These are phyloP conservation scores for Pleurotus giganteus DNA, from an alignment of 768 basidiomycete genomes.

Conservation along the genomic window DNA sequence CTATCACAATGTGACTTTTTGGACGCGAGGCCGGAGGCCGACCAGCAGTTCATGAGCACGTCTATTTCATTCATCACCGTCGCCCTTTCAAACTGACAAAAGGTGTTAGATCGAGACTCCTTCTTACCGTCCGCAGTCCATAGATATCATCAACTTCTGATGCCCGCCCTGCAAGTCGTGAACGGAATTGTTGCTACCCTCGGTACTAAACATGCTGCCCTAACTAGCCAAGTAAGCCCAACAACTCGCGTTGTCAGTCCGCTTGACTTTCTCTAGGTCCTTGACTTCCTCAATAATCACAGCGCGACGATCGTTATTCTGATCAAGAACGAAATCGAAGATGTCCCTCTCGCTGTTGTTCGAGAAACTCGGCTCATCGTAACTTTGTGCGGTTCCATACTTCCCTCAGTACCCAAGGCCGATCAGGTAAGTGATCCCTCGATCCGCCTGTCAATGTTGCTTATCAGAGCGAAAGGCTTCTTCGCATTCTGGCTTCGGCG, in stretches of 20 bases:
- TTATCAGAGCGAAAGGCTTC: constrained; percentile 34
- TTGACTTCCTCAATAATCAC: constrained; percentile 81
- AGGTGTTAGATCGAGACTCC: constrained; percentile 65
- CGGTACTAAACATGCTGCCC: constrained; percentile 64
- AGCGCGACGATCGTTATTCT: constrained; percentile 81
- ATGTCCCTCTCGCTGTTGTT: constrained; percentile 61
- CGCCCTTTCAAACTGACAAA: background rate
- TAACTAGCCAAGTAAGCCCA: constrained; percentile 60
- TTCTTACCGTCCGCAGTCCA: constrained; percentile 86
- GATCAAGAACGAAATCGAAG: constrained; percentile 69
- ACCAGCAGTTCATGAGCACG: constrained; percentile 80
- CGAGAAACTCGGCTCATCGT: constrained; percentile 82
- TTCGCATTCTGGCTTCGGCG: constrained; percentile 80
- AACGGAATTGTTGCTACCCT: constrained; percentile 77
- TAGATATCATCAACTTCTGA: constrained; percentile 87
- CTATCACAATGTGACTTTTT: constrained; percentile 86
- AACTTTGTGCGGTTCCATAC: constrained; percentile 62
- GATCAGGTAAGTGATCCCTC: constrained; percentile 63
- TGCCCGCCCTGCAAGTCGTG: constrained; percentile 83
- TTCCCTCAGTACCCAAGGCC: constrained; percentile 69
- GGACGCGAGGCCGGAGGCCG: constrained; percentile 79
- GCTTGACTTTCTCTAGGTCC: constrained; percentile 42
- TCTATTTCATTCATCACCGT: background rate
- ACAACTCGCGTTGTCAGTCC: background rate
- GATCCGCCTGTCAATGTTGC: background rate